phyloP scores from a whole-genome alignment of 108 stramenopile species.

The Cyclotella distinguenda region DNA sequence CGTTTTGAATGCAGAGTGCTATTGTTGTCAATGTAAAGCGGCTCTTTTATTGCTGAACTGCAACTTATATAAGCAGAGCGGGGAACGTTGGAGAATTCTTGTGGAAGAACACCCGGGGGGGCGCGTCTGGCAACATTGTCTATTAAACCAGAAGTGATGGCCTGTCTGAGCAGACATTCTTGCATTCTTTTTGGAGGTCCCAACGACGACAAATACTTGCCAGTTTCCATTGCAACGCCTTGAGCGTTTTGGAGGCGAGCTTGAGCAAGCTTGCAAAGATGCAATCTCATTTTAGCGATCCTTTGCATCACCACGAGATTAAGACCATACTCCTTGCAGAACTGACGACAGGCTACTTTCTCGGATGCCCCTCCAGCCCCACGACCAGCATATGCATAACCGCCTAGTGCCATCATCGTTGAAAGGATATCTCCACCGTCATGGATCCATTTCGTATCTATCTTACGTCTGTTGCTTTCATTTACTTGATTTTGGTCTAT shows the following conservation, averaged over 20 bases:
- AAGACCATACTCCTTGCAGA: slow-evolving; percentile 87
- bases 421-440: slow-evolving; percentile 79
- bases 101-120: slow-evolving; percentile 60
- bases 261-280: slow-evolving; percentile 77
- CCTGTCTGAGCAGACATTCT: slow-evolving; percentile 63
- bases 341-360: slow-evolving; percentile 58
- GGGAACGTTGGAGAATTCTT: slow-evolving; percentile 59
- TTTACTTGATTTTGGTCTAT: slow-evolving; percentile 50
- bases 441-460: slow-evolving; percentile 69
- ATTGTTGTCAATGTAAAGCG: slow-evolving; percentile 74
- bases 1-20: slow-evolving; percentile 67
- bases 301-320: slow-evolving; percentile 72
- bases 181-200: slow-evolving; percentile 76
- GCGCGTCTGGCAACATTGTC: slow-evolving; percentile 83
- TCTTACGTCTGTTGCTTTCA: slow-evolving; percentile 38
- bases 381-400: slow-evolving; percentile 80
- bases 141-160: slow-evolving; percentile 72
- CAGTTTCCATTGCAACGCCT: slow-evolving; percentile 71
- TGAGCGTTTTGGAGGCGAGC: slow-evolving; percentile 59
- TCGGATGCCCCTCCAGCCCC: slow-evolving; percentile 78
- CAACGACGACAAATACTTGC: slow-evolving; percentile 65
- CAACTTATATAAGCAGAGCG: slow-evolving; percentile 79
- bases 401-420: slow-evolving; percentile 77
- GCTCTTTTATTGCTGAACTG: slow-evolving; percentile 56
- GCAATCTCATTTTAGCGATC: slow-evolving; percentile 80